Evolutionary conservation across 306 rosid genomes (phyloP).

Genomic region (Begonia loranthoides): DNA sequence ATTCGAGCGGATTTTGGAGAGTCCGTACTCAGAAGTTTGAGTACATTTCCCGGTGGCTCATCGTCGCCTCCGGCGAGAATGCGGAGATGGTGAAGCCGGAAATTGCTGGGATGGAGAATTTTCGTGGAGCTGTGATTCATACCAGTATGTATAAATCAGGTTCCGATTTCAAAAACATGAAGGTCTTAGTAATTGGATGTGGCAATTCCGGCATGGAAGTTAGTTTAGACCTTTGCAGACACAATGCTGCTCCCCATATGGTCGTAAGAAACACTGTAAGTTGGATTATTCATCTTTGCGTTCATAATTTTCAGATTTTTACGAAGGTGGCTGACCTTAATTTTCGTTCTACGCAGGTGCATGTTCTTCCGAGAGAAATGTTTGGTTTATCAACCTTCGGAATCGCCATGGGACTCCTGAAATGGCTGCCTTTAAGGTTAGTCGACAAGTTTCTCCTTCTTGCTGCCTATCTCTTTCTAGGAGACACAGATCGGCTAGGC

Average conservation of each 20-base stretch:
- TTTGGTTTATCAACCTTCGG: constrained; percentile 81
- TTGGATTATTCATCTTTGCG: not conserved
- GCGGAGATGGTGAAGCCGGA: constrained; percentile 65
- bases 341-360: constrained; percentile 35
- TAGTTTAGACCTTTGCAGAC: constrained; percentile 75
- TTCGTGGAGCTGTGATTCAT: constrained; percentile 36
- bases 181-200: constrained; percentile 75
- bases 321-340: too few species aligned
- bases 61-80: constrained; percentile 87
- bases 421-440: constrained; percentile 52
- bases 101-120: constrained; percentile 40
- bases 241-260: constrained; percentile 65
- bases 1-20: constrained; percentile 33
- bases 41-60: constrained; percentile 55
- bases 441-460: constrained; percentile 65
- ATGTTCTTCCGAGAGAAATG: constrained; percentile 80
- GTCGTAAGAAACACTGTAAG: constrained; percentile 83
- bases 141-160: constrained; percentile 65
- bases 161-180: constrained; percentile 27
- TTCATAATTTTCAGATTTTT: constrained; percentile 6
- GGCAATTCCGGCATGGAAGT: constrained; percentile 99
- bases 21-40: constrained; percentile 33
- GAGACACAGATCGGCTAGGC: constrained; percentile 62
- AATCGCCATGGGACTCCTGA: constrained; percentile 50
- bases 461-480: constrained; percentile 30